Percentiles rank a stretch among this genome's conserved stretches.
Conservation (phyloP, 805 yeast genomes). For the Ogataea haglerorum region DNA sequence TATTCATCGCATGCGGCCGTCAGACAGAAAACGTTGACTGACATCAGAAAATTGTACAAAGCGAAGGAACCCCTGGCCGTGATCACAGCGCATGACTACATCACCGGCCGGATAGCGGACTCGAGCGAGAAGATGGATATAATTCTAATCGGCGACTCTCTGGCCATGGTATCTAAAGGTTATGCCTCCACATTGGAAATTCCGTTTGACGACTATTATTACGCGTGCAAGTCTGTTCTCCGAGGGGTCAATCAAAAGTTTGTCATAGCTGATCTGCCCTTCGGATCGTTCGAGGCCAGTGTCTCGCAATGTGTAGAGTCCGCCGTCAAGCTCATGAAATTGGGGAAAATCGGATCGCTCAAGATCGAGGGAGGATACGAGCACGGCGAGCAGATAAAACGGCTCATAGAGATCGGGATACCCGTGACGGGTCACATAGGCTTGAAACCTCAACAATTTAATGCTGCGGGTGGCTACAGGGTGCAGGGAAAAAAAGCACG, state of each 20-base stretch:
- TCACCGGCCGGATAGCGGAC: slow-evolving; percentile 66
- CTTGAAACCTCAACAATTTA: slow-evolving; percentile 82
- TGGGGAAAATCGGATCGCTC: slow-evolving; percentile 64
- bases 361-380: slow-evolving; percentile 82
- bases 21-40: slow-evolving; percentile 24
- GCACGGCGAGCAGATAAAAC: slow-evolving; percentile 50
- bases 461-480: slow-evolving; percentile 80
- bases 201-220: slow-evolving; percentile 73
- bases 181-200: slow-evolving; percentile 72
- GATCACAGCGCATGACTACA: slow-evolving; percentile 86
- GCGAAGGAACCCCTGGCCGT: slow-evolving; percentile 26
- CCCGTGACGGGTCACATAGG: slow-evolving; percentile 94
- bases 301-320: slow-evolving; percentile 59
- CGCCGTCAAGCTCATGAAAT: slow-evolving; percentile 51
- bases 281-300: slow-evolving; percentile 75
- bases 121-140: slow-evolving; percentile 65
- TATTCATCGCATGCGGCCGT: slow-evolving; percentile 22
- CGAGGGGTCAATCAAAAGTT: slow-evolving; percentile 67
- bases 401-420: slow-evolving; percentile 65
- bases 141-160: slow-evolving; percentile 83
- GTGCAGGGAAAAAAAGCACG: slow-evolving; percentile 69
- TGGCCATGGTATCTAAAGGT: slow-evolving; percentile 90
- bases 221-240: slow-evolving; percentile 70
- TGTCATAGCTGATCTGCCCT: slow-evolving; percentile 82
- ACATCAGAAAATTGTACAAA: slow-evolving; percentile 21